Percentiles rank a stretch among this genome's conserved stretches.
Evolutionary conservation across 75 land plant species (phyloP).

Genomic region (Cunninghamia lanceolata): DNA sequence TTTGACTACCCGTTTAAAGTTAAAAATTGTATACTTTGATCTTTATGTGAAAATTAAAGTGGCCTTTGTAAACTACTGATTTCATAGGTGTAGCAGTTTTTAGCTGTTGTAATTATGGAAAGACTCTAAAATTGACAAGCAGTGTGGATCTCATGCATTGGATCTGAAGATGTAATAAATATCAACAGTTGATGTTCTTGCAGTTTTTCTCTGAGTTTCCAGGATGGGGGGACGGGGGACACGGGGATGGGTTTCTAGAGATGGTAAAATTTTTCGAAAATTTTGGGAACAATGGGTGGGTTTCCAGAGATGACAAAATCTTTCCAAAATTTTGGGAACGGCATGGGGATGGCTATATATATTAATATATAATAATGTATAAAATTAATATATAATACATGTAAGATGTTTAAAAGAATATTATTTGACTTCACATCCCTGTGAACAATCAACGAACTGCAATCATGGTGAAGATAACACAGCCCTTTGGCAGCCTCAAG

Average conservation of each 20-base stretch:
- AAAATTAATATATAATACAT: too few relatives aligned
- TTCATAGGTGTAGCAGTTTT: background rate
- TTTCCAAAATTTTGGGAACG: too few relatives aligned
- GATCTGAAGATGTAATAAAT: background rate
- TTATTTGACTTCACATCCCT: conserved; percentile 70
- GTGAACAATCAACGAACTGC: conserved; percentile 61
- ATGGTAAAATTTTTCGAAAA: too few relatives aligned
- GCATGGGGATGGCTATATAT: too few relatives aligned
- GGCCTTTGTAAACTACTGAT: background rate
- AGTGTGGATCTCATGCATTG: background rate
- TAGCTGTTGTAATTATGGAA: too few relatives aligned
- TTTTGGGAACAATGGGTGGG: too few relatives aligned
- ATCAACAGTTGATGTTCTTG: background rate
- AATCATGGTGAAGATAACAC: conserved; percentile 77
- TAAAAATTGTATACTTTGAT: background rate
- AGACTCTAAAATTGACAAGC: background rate
- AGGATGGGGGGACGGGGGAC: too few relatives aligned
- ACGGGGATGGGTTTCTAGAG: too few relatives aligned
- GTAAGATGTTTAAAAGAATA: conserved; percentile 28
- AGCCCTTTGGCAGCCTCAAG: conserved; percentile 58
- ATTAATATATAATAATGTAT: too few relatives aligned
- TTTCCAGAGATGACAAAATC: too few relatives aligned
- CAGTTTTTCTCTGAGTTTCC: too few relatives aligned
- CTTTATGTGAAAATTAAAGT: background rate
- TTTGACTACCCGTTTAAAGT: background rate